A percentile compares a stretch with the other conserved stretches of the same genome.
Conservation (phyloP, 2,329 filamentous ascomycete species). For the Alternaria sp. region DNA sequence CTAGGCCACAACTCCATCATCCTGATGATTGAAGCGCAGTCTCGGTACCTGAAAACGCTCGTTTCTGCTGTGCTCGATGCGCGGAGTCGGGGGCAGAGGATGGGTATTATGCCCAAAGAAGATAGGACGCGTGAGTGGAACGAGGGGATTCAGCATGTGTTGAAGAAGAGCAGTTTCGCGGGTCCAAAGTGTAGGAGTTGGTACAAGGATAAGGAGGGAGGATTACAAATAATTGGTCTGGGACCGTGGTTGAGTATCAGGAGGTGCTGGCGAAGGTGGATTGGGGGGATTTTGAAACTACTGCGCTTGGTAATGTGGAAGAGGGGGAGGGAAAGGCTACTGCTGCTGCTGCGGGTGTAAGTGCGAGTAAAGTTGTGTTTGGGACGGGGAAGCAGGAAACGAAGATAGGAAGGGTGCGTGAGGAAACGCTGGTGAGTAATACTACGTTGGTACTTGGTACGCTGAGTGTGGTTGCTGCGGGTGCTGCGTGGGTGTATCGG, state of each 20-base stretch:
- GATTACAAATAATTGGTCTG: slow-evolving; percentile 66
- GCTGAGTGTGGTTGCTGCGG: slow-evolving; percentile 49
- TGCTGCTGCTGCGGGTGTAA: slow-evolving; percentile 16
- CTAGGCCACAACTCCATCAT: slow-evolving; percentile 66
- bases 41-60: slow-evolving; percentile 62
- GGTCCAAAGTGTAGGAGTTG: slow-evolving; percentile 64
- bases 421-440: slow-evolving; percentile 56
- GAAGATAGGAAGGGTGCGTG: slow-evolving; percentile 55
- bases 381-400: slow-evolving; percentile 46
- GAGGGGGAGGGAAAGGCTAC: slow-evolving; percentile 4
- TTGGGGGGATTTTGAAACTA: slow-evolving; percentile 57
- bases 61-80: slow-evolving; percentile 61
- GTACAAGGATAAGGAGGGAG: slow-evolving; percentile 64
- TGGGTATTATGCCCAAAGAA: slow-evolving; percentile 58
- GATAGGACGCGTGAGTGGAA: slow-evolving; percentile 57
- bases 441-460: slow-evolving; percentile 48
- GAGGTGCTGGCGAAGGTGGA: slow-evolving; percentile 54
- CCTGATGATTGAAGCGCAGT: slow-evolving; percentile 69
- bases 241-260: slow-evolving; percentile 66
- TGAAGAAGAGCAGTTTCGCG: slow-evolving; percentile 60
- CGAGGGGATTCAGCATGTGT: slow-evolving; percentile 54
- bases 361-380: slow-evolving; percentile 46
- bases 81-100: slow-evolving; percentile 47
- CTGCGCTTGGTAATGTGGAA: not conserved
- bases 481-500: slow-evolving; percentile 44